A percentile compares a stretch with the other conserved stretches of the same genome.
These are phyloP conservation scores for Phytopythium vexans DNA, from an alignment of 352 stramenopile genomes.

Conservation along the genomic window DNA sequence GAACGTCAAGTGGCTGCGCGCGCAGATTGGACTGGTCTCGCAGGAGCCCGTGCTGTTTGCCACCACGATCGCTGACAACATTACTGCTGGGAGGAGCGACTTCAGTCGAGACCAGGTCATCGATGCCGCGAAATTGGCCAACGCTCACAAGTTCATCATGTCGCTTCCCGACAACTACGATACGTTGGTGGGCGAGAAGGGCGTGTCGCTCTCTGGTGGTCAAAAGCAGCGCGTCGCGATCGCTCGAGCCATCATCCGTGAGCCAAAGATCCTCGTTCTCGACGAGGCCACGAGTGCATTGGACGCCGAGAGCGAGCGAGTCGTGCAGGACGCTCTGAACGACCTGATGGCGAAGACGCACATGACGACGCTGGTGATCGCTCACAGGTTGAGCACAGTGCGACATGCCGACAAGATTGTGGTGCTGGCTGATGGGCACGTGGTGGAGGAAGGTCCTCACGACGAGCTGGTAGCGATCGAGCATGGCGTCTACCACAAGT, in stretches of 20 bases:
- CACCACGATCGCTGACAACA: constrained; percentile 87
- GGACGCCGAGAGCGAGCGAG: constrained; percentile 69
- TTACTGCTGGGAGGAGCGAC: constrained; percentile 61
- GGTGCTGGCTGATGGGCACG: constrained; percentile 26
- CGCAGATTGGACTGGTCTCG: constrained; percentile 66
- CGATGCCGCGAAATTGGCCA: constrained; percentile 41
- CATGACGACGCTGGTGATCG: constrained; percentile 84
- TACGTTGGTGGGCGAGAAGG: constrained; percentile 31
- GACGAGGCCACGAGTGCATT: constrained; percentile 86
- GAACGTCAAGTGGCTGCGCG: constrained; percentile 70
- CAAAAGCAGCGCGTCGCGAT: constrained; percentile 38
- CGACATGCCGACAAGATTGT: no score
- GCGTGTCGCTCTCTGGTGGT: constrained; percentile 27
- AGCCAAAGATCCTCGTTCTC: constrained; percentile 80
- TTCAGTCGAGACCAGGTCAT: constrained; percentile 68
- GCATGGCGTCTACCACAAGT: constrained; percentile 67
- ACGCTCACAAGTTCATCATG: constrained; percentile 51
- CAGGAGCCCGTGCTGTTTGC: constrained; percentile 90
- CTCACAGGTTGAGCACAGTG: constrained; percentile 86
- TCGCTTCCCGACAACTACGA: constrained; percentile 86
- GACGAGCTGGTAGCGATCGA: constrained; percentile 45
- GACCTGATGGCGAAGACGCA: constrained; percentile 37
- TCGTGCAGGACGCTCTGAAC: constrained; percentile 77
- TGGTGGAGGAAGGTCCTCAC: constrained; percentile 46
- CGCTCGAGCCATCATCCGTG: constrained; percentile 56